phyloP scores from a whole-genome alignment of 2,329 filamentous ascomycete species.

The Nemania bipapillata region DNA sequence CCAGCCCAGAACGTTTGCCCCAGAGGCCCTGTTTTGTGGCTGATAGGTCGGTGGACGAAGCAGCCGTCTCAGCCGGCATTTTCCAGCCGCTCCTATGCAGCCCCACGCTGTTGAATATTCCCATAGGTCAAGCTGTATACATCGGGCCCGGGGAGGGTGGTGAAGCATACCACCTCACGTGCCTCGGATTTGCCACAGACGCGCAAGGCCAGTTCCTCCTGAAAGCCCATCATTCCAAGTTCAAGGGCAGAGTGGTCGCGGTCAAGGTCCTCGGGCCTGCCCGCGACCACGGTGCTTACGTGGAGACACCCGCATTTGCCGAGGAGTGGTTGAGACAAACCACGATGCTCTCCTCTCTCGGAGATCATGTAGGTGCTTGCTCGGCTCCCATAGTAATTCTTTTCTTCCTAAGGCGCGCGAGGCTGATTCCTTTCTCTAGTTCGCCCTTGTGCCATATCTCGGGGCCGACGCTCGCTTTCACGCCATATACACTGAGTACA shows the following conservation, averaged over 20 bases:
- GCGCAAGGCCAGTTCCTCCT: background rate
- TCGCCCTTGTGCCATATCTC: background rate
- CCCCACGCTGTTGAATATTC: slow-evolving; percentile 5
- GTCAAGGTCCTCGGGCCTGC: slow-evolving; percentile 17
- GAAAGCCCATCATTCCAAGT: slow-evolving; percentile 3
- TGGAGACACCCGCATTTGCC: too few relatives aligned
- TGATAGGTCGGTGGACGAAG: background rate
- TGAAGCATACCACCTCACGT: slow-evolving; percentile 10
- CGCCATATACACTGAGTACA: slow-evolving; percentile 16
- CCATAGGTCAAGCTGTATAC: background rate
- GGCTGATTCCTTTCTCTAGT: slow-evolving; percentile 7
- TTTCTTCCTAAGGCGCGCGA: too few relatives aligned
- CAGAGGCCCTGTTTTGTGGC: background rate
- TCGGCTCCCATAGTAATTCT: background rate
- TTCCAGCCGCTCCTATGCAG: background rate
- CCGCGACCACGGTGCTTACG: too few relatives aligned
- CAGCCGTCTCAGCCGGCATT: background rate
- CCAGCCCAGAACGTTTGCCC: background rate
- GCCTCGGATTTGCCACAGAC: background rate
- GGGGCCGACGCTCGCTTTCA: slow-evolving; percentile 24
- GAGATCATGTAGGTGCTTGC: slow-evolving; percentile 15
- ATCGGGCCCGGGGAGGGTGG: slow-evolving; percentile 1
- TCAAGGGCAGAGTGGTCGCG: background rate
- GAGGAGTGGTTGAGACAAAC: slow-evolving; percentile 23
- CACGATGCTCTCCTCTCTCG: slow-evolving; percentile 13